Base-by-base conservation (phyloP, 2,329 filamentous ascomycete species). In the Trichoderma simmonsii region DNA sequence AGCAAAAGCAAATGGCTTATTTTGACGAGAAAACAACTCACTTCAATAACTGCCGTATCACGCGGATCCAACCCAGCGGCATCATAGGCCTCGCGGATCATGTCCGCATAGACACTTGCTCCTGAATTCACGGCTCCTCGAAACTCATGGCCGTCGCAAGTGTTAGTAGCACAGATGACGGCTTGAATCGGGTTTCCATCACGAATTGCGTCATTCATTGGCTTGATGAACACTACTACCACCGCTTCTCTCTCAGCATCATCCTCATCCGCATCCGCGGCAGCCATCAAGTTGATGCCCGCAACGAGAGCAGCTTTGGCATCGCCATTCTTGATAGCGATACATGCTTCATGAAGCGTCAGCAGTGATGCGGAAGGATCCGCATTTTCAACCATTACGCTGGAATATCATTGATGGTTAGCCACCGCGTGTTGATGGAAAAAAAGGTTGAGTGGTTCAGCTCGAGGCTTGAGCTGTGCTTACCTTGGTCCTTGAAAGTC, bases 211-310 rank as follows among this genome's bases (percentile, higher is more conserved):
- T 81, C 80, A 12, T 78, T 76, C 1, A 87, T 75, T 0, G 75
- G 79, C 75, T 87, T 87, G 8, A 88, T 67, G 2, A 83, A 75
- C 3, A 87, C 61, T 11, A 79, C 77, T 0, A 75, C 81, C 9
- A 83, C 75, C 3, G 83, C 86, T 71, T 88, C 86, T 2, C 82
- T 34, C n/a, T 36, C 57, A 14, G 76, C 51, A 30, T 75, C 74
- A 18, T 75, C 60, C 73, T 30, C 67, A 70, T 0, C 74, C 72
- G 3, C 6, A 3, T 26, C 73, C 73, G 54, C 75, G 64, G 5
- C 74, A 6, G 82, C 32, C 39, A 83, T 78, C 6, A 83, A 57
- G 72, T 79, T 83, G 2, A 76, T 70, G 0, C 80, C 81, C 6
- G 73, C 77, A 2, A 83, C 82, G 24, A 83, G 34, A 2, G 80